phyloP scores from a whole-genome alignment of 1,284 basidiomycete species.

The Pascua guehoae region DNA sequence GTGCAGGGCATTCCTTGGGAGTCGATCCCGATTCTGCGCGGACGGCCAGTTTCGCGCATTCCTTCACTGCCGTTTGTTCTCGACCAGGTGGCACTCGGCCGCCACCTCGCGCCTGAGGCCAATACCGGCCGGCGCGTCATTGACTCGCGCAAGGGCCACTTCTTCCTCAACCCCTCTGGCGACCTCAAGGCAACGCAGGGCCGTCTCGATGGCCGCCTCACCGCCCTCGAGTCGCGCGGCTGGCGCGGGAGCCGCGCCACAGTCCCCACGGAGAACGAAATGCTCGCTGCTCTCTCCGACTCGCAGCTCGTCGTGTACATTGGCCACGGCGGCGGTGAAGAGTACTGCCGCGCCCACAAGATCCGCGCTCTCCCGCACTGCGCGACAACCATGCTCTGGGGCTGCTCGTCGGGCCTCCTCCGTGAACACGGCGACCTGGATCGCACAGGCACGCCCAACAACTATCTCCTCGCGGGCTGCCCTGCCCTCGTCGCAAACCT shows the following conservation, averaged over 20 bases:
- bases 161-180: conserved; percentile 86
- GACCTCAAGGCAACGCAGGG: conserved; percentile 81
- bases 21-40: conserved; percentile 79
- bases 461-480: conserved; percentile 93
- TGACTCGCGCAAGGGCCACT: conserved; percentile 69
- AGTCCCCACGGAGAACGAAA: conserved; percentile 74
- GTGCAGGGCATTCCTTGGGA: conserved; percentile 93
- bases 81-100: conserved; percentile 68
- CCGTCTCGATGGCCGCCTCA: conserved; percentile 73
- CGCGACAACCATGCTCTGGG: conserved; percentile 96
- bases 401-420: conserved; percentile 88
- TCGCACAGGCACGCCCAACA: conserved; percentile 80
- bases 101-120: conserved; percentile 38
- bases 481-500: conserved; percentile 90
- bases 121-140: conserved; percentile 51
- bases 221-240: conserved; percentile 61
- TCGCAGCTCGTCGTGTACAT: conserved; percentile 92
- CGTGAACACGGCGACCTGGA: conserved; percentile 92
- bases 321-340: conserved; percentile 93
- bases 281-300: conserved; percentile 64
- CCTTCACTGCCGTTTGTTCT: conserved; percentile 83
- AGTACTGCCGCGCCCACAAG: conserved; percentile 83
- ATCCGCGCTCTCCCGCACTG: conserved; percentile 75
- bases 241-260: conserved; percentile 82
- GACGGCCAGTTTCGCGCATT: conserved; percentile 81